Evolutionary conservation across 2,329 filamentous ascomycete genomes (phyloP).

Genomic region (Colletotrichum lini): DNA sequence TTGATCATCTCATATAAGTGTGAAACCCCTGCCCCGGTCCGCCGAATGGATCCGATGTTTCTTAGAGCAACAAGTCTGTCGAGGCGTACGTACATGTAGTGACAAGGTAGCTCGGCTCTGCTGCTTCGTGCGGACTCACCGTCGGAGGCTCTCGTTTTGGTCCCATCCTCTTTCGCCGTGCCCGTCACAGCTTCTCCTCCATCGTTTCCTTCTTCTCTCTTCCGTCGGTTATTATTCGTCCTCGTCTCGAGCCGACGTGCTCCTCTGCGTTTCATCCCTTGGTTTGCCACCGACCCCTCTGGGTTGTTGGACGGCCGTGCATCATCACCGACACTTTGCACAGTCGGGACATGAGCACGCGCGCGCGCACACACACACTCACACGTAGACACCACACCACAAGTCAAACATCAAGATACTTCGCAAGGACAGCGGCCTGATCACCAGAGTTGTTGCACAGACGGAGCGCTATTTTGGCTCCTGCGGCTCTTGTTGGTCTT

Average conservation of each 20-base stretch:
- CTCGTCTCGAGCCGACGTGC: constrained; percentile 22
- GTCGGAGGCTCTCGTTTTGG: background rate
- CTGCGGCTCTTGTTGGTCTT: constrained; percentile 16
- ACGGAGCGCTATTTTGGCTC: background rate
- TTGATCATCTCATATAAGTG: background rate
- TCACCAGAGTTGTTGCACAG: constrained; percentile 15
- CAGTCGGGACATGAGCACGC: constrained; percentile 11
- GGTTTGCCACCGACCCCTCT: constrained; percentile 25
- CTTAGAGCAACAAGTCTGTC: background rate
- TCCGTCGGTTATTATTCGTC: constrained; percentile 7
- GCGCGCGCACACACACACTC: background rate
- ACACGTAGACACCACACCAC: background rate
- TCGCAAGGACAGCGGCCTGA: background rate
- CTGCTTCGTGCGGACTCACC: background rate
- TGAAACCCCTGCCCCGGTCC: constrained; percentile 16
- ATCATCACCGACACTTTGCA: constrained; percentile 2
- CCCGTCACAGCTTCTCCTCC: background rate
- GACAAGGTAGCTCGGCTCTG: no score
- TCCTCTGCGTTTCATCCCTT: constrained; percentile 36
- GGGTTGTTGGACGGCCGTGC: constrained; percentile 22
- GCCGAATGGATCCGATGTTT: constrained; percentile 3
- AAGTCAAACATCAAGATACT: background rate
- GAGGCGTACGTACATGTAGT: background rate
- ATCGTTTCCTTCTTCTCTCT: constrained; percentile 1
- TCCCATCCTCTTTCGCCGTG: background rate